Conservation (phyloP, 345 rosid genomes). For the Physaria fendleri region DNA sequence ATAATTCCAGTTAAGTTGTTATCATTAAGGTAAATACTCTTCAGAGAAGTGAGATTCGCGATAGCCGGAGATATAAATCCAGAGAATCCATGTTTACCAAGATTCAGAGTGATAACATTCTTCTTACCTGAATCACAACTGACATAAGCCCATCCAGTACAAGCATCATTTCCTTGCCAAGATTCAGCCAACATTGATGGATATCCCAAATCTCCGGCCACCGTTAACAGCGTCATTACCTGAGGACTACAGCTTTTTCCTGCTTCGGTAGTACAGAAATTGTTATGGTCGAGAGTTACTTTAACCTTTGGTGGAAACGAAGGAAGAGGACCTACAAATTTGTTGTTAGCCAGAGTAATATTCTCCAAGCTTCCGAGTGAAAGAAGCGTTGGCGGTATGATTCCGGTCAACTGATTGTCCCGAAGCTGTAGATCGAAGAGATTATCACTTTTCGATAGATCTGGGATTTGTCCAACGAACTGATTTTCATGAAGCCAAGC, state of each 20-base stretch:
- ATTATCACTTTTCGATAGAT: conserved; percentile 42
- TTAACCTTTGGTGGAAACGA: conserved; percentile 19
- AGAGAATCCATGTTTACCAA: conserved; percentile 38
- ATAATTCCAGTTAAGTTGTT: conserved; percentile 57
- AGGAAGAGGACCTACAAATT: conserved; percentile 65
- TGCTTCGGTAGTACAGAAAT: conserved; percentile 32
- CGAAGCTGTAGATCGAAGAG: conserved; percentile 64
- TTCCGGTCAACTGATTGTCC: conserved; percentile 63
- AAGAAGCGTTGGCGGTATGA: conserved; percentile 38
- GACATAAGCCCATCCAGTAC: conserved; percentile 49
- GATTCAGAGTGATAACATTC: conserved; percentile 36
- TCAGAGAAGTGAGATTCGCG: conserved; percentile 46
- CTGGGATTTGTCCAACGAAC: conserved; percentile 66
- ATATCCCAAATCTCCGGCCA: conserved; percentile 56
- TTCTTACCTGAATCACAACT: conserved; percentile 39
- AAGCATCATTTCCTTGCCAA: conserved; percentile 73
- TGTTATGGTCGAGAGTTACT: conserved; percentile 30
- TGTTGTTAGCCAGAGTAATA: conserved; percentile 51
- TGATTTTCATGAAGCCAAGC: conserved; percentile 66
- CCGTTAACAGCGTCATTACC: conserved; percentile 45
- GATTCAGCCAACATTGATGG: conserved; percentile 47
- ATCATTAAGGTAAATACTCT: conserved; percentile 43
- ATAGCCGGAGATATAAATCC: conserved; percentile 66
- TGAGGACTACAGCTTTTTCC: conserved; percentile 47
- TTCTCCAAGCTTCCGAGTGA: conserved; percentile 33